Conservation (phyloP, 805 yeast genomes). For the Wickerhamiella vanderwaltii region DNA sequence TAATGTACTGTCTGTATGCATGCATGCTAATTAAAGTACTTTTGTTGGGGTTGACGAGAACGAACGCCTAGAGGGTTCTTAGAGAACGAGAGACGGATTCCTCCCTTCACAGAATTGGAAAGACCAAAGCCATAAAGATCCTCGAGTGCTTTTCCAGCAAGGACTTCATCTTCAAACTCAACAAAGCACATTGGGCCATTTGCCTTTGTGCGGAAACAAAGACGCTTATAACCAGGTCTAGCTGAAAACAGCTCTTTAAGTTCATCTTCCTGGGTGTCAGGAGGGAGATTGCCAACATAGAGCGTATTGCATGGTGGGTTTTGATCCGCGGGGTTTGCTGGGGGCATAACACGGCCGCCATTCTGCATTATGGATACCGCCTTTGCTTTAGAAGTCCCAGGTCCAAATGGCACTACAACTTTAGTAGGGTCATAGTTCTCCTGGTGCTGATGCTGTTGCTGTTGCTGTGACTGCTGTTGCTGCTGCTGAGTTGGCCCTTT, state of each 20-base stretch:
- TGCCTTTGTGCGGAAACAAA: conserved; percentile 78
- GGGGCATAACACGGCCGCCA: conserved; percentile 31
- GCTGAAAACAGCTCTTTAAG: conserved; percentile 74
- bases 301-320: conserved; percentile 97
- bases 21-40: conserved; percentile 11
- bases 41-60: conserved; percentile 31
- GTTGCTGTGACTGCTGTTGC: not conserved
- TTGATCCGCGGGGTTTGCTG: conserved; percentile 95
- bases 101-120: conserved; percentile 84
- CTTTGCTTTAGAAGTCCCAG: conserved; percentile 22
- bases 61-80: conserved; percentile 96
- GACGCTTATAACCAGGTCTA: conserved; percentile 83
- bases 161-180: conserved; percentile 91
- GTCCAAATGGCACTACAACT: conserved; percentile 26
- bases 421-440: conserved; percentile 11
- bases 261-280: conserved; percentile 91
- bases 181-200: conserved; percentile 98
- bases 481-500: not conserved
- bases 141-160: conserved; percentile 87
- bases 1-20: not conserved
- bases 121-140: conserved; percentile 87
- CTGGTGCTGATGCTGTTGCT: not conserved
- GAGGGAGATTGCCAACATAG: conserved; percentile 94
- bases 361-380: conserved; percentile 29
- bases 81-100: conserved; percentile 84